Conservation (phyloP, 495 filamentous ascomycete genomes). For the Talaromyces adpressus region DNA sequence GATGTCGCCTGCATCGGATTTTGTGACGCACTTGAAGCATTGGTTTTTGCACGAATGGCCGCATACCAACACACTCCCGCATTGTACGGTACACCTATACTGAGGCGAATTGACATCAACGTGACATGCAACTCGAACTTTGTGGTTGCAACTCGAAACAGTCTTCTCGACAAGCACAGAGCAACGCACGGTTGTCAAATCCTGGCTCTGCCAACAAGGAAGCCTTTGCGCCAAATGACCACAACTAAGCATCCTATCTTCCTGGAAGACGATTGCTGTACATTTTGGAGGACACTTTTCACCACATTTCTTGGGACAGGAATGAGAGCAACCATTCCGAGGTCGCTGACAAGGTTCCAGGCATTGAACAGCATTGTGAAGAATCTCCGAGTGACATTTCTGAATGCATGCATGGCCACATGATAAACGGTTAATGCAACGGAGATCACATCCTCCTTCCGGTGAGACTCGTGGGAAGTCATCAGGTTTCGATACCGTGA, state of each 20-base stretch:
- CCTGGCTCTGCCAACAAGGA: slow-evolving; percentile 46
- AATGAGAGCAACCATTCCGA: slow-evolving; percentile 51
- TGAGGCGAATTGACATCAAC: slow-evolving; percentile 24
- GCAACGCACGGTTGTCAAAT: slow-evolving; percentile 29
- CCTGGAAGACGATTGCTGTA: slow-evolving; percentile 23
- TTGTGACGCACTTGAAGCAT: slow-evolving; percentile 42
- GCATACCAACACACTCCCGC: slow-evolving; percentile 42
- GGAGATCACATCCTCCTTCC: slow-evolving; percentile 62
- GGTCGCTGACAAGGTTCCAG: slow-evolving; percentile 52
- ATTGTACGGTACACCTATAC: slow-evolving; percentile 42
- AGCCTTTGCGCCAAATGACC: slow-evolving; percentile 45
- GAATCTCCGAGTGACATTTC: slow-evolving; percentile 60
- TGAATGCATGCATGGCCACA: slow-evolving; percentile 68
- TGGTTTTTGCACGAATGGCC: slow-evolving; percentile 51
- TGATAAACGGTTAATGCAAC: slow-evolving; percentile 50
- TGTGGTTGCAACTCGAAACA: slow-evolving; percentile 50
- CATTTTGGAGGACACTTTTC: slow-evolving; percentile 48
- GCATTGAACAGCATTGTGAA: slow-evolving; percentile 60
- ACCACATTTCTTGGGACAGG: slow-evolving; percentile 56
- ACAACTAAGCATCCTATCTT: slow-evolving; percentile 46
- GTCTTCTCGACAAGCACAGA: slow-evolving; percentile 28
- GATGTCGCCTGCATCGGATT: slow-evolving; percentile 13
- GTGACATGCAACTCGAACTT: slow-evolving; percentile 41
- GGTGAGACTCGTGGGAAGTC: slow-evolving; percentile 57
- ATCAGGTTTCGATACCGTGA: slow-evolving; percentile 50